Evolutionary conservation across 2,329 filamentous ascomycete genomes (phyloP).

Genomic region (Colletotrichum tropicicola): DNA sequence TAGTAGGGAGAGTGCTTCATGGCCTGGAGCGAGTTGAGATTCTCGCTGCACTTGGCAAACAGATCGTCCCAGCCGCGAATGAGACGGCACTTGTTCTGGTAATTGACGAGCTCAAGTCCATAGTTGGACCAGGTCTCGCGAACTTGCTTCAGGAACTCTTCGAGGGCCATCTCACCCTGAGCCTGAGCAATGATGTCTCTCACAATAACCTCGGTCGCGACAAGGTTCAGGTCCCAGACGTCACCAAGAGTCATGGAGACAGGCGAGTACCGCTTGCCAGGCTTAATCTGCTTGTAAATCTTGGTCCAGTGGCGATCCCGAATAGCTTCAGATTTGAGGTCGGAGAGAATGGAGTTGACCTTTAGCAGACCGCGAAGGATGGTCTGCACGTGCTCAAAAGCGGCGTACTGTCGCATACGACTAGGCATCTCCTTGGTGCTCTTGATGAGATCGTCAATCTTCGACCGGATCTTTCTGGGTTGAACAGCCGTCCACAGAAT

Average conservation of each 20-base stretch:
- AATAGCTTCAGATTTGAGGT: conserved; percentile 96
- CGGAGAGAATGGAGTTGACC: conserved; percentile 86
- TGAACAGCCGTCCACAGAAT: conserved; percentile 95
- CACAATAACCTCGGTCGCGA: conserved; percentile 86
- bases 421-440: conserved; percentile 99
- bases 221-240: conserved; percentile 96
- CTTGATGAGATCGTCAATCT: conserved; percentile 91
- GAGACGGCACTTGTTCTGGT: conserved; percentile 97
- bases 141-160: conserved; percentile 96
- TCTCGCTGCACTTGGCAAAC: conserved; percentile 98
- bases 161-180: conserved; percentile 96
- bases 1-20: conserved; percentile 99
- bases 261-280: conserved; percentile 91
- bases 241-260: conserved; percentile 97
- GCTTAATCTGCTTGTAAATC: conserved; percentile 95
- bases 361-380: conserved; percentile 89
- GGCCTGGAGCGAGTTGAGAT: conserved; percentile 94
- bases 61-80: conserved; percentile 98
- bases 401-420: conserved; percentile 98
- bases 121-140: conserved; percentile 98
- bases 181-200: conserved; percentile 94
- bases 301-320: conserved; percentile 97
- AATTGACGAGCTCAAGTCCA: conserved; percentile 91
- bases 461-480: conserved; percentile 88
- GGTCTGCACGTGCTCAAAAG: conserved; percentile 98